phyloP scores from a whole-genome alignment of 768 basidiomycete species.

The Tylopilus sp. region DNA sequence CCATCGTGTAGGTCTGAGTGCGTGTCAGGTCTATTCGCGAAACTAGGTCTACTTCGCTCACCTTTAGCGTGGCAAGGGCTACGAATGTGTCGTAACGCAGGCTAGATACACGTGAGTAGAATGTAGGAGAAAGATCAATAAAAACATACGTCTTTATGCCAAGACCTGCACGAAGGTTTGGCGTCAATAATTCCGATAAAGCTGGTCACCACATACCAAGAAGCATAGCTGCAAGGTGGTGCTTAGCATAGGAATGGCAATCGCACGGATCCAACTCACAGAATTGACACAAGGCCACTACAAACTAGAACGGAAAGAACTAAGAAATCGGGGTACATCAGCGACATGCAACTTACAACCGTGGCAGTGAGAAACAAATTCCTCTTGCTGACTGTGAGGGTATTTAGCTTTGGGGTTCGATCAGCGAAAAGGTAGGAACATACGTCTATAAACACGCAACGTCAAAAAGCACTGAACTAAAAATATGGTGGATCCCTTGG shows the following conservation, averaged over 20 bases:
- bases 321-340: not conserved
- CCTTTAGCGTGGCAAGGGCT: constrained; percentile 41
- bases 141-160: constrained; percentile 33
- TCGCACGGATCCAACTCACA: constrained; percentile 8
- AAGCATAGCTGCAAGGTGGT: constrained; percentile 23
- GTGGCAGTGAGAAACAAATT: constrained; percentile 34
- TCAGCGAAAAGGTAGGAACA: not conserved
- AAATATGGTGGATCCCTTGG: constrained; percentile 40
- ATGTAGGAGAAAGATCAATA: not conserved
- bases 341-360: constrained; percentile 21
- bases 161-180: constrained; percentile 29
- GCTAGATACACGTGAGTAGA: constrained; percentile 12
- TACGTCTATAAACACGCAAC: constrained; percentile 47
- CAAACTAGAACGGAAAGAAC: constrained; percentile 4
- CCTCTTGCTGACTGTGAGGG: constrained; percentile 46
- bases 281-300: constrained; percentile 40
- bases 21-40: not conserved
- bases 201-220: constrained; percentile 27
- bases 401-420: not conserved
- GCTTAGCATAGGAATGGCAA: constrained; percentile 1
- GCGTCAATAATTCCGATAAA: constrained; percentile 1
- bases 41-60: not conserved
- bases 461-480: constrained; percentile 56
- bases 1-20: constrained; percentile 39
- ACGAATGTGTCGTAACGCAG: constrained; percentile 38